Evolutionary conservation across 2,329 filamentous ascomycete genomes (phyloP).

Genomic region (Huntiella omanensis): DNA sequence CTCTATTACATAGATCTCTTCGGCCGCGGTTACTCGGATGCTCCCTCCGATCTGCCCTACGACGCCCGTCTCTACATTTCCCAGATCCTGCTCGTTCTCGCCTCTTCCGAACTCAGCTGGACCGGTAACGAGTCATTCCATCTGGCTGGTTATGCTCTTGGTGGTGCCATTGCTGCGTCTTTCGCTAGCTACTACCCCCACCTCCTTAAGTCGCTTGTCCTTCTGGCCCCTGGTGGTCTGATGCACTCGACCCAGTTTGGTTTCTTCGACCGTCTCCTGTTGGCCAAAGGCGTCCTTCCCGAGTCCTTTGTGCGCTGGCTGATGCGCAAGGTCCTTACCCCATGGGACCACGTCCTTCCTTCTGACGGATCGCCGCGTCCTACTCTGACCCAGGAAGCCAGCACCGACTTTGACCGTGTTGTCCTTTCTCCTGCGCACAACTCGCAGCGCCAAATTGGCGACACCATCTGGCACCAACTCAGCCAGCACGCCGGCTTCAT

Average conservation of each 20-base stretch:
- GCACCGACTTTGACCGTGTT: conserved; percentile 24
- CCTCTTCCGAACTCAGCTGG: conserved; percentile 43
- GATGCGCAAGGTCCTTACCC: conserved; percentile 30
- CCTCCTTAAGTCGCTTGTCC: conserved; percentile 41
- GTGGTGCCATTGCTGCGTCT: conserved; percentile 51
- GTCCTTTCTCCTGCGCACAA: conserved; percentile 32
- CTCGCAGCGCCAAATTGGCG: conserved; percentile 33
- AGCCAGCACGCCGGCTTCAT: conserved; percentile 48
- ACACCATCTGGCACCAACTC: conserved; percentile 52
- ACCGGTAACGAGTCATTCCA: conserved; percentile 38
- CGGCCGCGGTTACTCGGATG: conserved; percentile 61
- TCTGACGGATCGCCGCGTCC: conserved; percentile 17
- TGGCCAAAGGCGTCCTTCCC: conserved; percentile 40
- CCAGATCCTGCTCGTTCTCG: conserved; percentile 46
- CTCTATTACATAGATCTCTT: conserved; percentile 37
- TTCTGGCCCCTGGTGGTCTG: conserved; percentile 51
- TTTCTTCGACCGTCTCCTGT: conserved; percentile 42
- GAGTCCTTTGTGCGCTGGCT: conserved; percentile 35
- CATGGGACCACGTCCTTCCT: conserved; percentile 22
- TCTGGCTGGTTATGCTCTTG: conserved; percentile 62
- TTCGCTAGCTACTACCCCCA: conserved; percentile 53
- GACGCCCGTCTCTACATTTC: conserved; percentile 45
- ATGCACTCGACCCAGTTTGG: conserved; percentile 44
- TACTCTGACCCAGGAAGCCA: conserved; percentile 20
- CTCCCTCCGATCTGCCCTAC: conserved; percentile 38